Evolutionary conservation across 2,329 filamentous ascomycete species (phyloP).

Genomic region (Neurospora sp.): DNA sequence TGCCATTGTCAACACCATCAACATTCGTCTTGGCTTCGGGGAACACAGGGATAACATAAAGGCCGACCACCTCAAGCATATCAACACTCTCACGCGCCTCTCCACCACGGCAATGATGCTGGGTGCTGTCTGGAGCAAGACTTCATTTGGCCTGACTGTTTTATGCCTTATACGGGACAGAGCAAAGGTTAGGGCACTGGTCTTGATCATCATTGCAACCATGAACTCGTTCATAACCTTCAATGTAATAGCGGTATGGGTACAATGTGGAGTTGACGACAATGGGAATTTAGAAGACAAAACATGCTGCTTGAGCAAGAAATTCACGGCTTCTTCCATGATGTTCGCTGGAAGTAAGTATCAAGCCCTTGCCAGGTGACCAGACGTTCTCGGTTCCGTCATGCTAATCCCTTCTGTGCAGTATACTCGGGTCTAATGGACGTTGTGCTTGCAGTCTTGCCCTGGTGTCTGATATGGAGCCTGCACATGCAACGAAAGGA

Average conservation of each 20-base stretch:
- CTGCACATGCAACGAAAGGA: constrained; percentile 13
- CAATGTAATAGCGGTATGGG: constrained; percentile 15
- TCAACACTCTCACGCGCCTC: constrained; percentile 1
- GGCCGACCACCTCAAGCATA: background rate
- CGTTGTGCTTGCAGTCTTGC: constrained; percentile 9
- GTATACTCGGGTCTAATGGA: constrained; percentile 13
- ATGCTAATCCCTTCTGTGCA: background rate
- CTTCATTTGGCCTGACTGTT: constrained; percentile 26
- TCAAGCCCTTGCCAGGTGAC: background rate
- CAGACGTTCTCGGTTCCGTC: background rate
- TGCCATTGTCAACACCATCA: constrained; percentile 1
- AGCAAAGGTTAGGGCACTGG: constrained; percentile 10
- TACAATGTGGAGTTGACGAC: constrained; percentile 9
- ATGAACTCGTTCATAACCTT: constrained; percentile 19
- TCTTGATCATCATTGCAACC: constrained; percentile 22
- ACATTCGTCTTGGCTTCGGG: constrained; percentile 8
- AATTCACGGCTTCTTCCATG: background rate
- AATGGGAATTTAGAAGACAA: background rate
- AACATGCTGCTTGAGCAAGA: background rate
- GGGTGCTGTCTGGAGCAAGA: constrained; percentile 26
- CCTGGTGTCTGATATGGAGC: constrained; percentile 11
- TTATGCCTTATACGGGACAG: constrained; percentile 19
- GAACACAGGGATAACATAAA: constrained; percentile 1
- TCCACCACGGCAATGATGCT: constrained; percentile 16
- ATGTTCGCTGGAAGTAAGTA: background rate